Evolutionary conservation across 148 eudicot species (phyloP), one percentile per base, ranked within the genome.

Genomic region (Rhododendron simsii): DNA sequence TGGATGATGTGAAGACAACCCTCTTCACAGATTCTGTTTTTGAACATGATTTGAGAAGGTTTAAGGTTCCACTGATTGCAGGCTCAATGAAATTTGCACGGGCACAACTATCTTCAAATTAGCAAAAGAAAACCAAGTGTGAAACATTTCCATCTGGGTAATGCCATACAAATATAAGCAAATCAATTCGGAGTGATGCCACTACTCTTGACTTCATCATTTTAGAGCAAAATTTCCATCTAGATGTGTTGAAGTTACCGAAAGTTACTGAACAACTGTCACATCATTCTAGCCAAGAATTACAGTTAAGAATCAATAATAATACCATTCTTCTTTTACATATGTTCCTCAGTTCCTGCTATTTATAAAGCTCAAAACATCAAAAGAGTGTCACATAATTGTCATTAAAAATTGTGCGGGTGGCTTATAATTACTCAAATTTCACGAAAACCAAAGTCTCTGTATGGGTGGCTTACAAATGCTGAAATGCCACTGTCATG

Each of bases 1-100:
- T 93, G 47, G 98, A 95, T 41, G 98, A 95, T 81, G 98, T 95
- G 77, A 94, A 90, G 81, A 94, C 91, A 41, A 95, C 94, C 55
- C 91, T 89, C 84, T 87, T 94, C 39, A 90, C 96, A 9, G 93
- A 86, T 33, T 78, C 67, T 7, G 94, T 78, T 82, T 86, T 92
- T 78, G 76, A 69, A 88, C 98, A 95, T 39, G 96, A 57, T 85
- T 85, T 94, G 26, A 95, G 94, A 47, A 95, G 89, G 85, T 94
- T 95, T 28, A 94, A 87, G 28, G 93, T 91, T 82, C 98, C 98
- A 82, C 87, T 89, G 71, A 94, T 85, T 51, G 98, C 93, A 84
- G 96, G 96, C 28, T 92, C 91, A 69, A 92, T 87, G 53, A 95
- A 81, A 33, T 90, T 82, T 37, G 87, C 87, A 69, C 87, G 85